Conservation (phyloP, 176 grass and related monocot genomes). For the Cenchrus fungigraminus region DNA sequence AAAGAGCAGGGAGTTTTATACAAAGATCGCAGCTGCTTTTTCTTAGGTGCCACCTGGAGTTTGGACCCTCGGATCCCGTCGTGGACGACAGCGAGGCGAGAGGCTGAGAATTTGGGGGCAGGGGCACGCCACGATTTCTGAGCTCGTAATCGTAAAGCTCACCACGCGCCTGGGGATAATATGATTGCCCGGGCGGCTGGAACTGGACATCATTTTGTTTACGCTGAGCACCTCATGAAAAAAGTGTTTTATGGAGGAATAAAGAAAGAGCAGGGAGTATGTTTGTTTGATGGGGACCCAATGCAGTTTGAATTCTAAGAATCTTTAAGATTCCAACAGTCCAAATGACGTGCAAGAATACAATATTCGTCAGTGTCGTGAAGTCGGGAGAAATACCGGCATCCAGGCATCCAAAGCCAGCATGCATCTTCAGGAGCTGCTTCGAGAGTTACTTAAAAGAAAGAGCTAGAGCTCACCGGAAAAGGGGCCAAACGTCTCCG, state of each 20-base stretch:
- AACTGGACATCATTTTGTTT: neutral
- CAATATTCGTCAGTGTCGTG: neutral
- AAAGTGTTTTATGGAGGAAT: neutral
- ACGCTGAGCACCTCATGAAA: neutral
- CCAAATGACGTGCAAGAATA: neutral
- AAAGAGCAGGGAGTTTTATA: neutral
- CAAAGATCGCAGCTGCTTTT: constrained; percentile 1
- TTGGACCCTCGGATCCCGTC: neutral
- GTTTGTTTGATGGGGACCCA: neutral
- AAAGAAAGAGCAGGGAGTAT: no score
- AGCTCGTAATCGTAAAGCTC: neutral
- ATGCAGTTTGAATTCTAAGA: neutral
- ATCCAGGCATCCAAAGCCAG: neutral
- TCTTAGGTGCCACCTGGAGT: neutral
- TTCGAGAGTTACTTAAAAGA: neutral
- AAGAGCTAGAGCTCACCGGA: neutral
- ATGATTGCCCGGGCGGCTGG: constrained; percentile 8
- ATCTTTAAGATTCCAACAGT: neutral
- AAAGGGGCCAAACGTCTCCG: neutral
- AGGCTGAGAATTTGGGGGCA: neutral
- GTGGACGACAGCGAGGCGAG: neutral
- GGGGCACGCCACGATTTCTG: constrained; percentile 15
- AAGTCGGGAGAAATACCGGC: neutral
- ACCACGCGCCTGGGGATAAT: neutral
- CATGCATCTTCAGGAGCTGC: neutral